Evolutionary conservation across 805 yeast genomes (phyloP).

Genomic region (Wickerhamiella siamensis): DNA sequence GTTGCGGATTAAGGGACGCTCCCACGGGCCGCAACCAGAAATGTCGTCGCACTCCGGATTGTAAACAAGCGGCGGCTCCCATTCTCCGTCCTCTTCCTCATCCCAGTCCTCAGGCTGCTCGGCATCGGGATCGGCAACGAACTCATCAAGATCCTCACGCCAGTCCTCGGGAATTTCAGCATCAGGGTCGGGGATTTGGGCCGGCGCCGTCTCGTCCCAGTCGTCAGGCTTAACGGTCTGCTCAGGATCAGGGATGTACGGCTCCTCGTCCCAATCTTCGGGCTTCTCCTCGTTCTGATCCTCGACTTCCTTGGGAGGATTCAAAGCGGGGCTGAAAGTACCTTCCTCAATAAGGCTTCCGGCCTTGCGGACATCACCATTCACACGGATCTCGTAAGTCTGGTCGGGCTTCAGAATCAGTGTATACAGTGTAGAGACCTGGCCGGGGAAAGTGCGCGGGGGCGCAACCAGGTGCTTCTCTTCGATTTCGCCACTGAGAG

Average conservation of each 20-base stretch:
- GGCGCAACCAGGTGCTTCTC: slow-evolving; percentile 57
- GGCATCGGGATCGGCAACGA: slow-evolving; percentile 55
- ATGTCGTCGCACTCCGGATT: slow-evolving; percentile 56
- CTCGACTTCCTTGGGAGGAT: slow-evolving; percentile 50
- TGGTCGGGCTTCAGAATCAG: slow-evolving; percentile 51
- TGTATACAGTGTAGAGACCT: slow-evolving; percentile 54
- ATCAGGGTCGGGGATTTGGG: slow-evolving; percentile 49
- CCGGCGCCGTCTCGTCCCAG: slow-evolving; percentile 66
- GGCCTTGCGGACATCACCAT: slow-evolving; percentile 58
- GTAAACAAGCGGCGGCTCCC: slow-evolving; percentile 54
- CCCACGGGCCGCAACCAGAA: slow-evolving; percentile 76
- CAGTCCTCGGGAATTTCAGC: slow-evolving; percentile 63
- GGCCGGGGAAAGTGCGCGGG: slow-evolving; percentile 48
- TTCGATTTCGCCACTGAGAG: slow-evolving; percentile 39
- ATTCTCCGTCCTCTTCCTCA: slow-evolving; percentile 79
- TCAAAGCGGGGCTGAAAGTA: slow-evolving; percentile 48
- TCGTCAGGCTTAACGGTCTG: slow-evolving; percentile 58
- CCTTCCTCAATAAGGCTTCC: slow-evolving; percentile 50
- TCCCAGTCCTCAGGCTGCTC: slow-evolving; percentile 68
- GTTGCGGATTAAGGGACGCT: slow-evolving; percentile 49
- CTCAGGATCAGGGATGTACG: slow-evolving; percentile 52
- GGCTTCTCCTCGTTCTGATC: slow-evolving; percentile 53
- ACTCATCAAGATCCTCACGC: slow-evolving; percentile 49
- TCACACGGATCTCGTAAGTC: slow-evolving; percentile 64
- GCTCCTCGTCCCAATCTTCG: slow-evolving; percentile 65